Conservation (phyloP, 306 rosid genomes). For the Rosa multiflora region DNA sequence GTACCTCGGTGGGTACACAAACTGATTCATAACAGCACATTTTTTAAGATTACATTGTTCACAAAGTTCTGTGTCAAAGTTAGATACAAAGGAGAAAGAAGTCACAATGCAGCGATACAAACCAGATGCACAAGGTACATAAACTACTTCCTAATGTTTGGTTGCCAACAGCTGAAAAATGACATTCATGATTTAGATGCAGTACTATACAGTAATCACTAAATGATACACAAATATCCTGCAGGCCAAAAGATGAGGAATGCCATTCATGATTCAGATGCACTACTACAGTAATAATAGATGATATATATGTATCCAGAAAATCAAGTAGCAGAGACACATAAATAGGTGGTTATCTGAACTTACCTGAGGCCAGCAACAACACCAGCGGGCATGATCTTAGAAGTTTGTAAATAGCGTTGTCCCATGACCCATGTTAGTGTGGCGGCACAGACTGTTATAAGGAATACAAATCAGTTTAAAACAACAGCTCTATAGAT, state of each 20-base stretch:
- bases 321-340: neutral
- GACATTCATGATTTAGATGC: neutral
- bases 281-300: neutral
- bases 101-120: neutral
- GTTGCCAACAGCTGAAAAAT: neutral
- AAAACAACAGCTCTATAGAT: neutral
- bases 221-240: neutral
- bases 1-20: neutral
- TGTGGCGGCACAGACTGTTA: slow-evolving; percentile 58
- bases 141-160: neutral
- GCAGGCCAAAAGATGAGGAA: neutral
- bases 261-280: neutral
- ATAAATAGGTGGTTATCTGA: neutral
- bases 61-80: neutral
- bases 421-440: slow-evolving; percentile 81
- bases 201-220: neutral
- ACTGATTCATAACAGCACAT: neutral
- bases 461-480: slow-evolving; percentile 17
- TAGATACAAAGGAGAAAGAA: neutral
- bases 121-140: neutral
- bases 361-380: slow-evolving; percentile 80
- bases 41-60: neutral
- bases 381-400: slow-evolving; percentile 89
- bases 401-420: slow-evolving; percentile 68
- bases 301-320: neutral